Evolutionary conservation across 352 stramenopile species (phyloP), one percentile per base, ranked within the genome.

Genomic region (Thraustochytrium sp.): DNA sequence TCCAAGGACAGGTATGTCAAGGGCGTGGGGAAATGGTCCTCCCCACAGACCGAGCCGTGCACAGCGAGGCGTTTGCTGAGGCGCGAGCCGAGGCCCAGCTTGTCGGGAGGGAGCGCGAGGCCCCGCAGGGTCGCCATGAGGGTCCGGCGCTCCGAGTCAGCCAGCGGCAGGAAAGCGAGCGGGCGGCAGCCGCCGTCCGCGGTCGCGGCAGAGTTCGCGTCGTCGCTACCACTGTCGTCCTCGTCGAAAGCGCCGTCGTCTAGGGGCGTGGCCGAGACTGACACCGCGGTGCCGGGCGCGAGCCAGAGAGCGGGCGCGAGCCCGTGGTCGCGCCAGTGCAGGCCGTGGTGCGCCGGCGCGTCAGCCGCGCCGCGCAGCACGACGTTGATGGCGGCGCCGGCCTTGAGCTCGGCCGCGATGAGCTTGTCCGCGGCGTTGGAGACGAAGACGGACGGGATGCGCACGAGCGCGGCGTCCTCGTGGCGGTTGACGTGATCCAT

Each of bases 401-500:
- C 29, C 37, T 64, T 61, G 53, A 11, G 23, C 26, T 75, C 44
- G 21, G 68, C 46, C n/a, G 34, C 29, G 2, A 80, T 53, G 42
- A 38, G 76, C 16, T 26, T 3, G 46, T 64, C 31, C 18, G 68
- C 68, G n/a, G 68, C 42, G 42, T 68, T 80, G 5, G 68, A 80
- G 31, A 80, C 68, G 53, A 80, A 80, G 21, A 80, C 68, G 21
- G 68, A 80, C 9, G 68, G 68, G 26, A 80, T 80, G 31, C 5
- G 18, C 29, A 80, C 53, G 4, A 21, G 48, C 37, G 31, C 34
- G 23, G 68, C 68, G 16, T 80, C 68, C 31, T 63, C 23, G 21
- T 63, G 26, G n/a, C 68, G 42, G 34, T 63, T 53, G 2, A 80
- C n/a, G 23, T 80, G 68, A 4, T 80, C 68, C 68, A 80, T 80